A percentile compares a stretch with the other conserved stretches of the same genome.
phyloP scores from a whole-genome alignment of 345 rosid species.

The Eucalyptus rudis region DNA sequence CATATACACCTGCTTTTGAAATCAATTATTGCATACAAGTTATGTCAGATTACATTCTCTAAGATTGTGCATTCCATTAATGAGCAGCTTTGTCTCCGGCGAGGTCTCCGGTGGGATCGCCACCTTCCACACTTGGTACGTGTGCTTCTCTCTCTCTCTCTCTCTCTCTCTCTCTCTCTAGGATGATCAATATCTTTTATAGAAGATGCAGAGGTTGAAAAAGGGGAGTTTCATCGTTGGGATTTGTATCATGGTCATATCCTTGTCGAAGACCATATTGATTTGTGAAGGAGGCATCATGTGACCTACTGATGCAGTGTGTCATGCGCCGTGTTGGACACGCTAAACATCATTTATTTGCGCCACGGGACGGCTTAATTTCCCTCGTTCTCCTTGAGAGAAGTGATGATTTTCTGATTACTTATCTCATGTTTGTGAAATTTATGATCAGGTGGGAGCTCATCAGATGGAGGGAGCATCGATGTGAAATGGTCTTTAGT shows the following conservation, averaged over 20 bases:
- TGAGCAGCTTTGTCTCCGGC: not conserved
- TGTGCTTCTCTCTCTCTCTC: not conserved
- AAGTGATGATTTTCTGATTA: not conserved
- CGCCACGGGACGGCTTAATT: not conserved
- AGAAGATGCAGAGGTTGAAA: not conserved
- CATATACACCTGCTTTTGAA: not conserved
- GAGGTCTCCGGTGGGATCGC: not conserved
- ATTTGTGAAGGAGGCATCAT: not conserved
- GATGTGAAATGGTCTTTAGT: not conserved
- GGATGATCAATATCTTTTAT: not conserved
- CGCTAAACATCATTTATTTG: too few relatives aligned
- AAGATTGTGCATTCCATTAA: not conserved
- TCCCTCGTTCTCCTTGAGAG: not conserved
- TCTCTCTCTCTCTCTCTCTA: not conserved
- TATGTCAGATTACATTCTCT: not conserved
- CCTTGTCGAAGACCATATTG: not conserved
- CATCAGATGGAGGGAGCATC: not conserved
- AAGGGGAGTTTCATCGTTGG: not conserved
- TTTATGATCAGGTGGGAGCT: not conserved
- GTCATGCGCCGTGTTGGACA: not conserved
- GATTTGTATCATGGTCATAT: not conserved
- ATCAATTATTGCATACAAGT: not conserved
- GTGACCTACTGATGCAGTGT: not conserved
- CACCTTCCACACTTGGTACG: not conserved
- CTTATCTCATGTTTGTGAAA: not conserved